These are phyloP conservation scores for Cutaneotrichosporon sp. DNA, from an alignment of 1,284 basidiomycete species.

Conservation along the genomic window DNA sequence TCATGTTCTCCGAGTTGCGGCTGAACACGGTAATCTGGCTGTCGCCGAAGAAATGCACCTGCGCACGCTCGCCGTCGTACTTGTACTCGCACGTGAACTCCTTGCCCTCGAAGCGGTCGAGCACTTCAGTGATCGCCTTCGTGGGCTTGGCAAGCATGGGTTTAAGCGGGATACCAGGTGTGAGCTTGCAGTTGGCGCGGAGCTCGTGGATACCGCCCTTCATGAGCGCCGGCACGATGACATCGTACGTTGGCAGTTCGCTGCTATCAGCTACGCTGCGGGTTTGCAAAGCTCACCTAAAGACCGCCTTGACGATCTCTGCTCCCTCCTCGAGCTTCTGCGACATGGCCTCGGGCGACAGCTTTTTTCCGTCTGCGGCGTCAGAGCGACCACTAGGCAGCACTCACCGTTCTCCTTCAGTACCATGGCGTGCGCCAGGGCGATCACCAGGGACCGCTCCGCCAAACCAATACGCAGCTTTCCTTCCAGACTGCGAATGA, in stretches of 20 bases:
- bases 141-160: conserved; percentile 99
- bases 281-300: conserved; percentile 58
- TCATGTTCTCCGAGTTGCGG: conserved; percentile 98
- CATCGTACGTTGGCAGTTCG: conserved; percentile 89
- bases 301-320: conserved; percentile 80
- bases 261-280: conserved; percentile 49
- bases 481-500: conserved; percentile 91
- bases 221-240: conserved; percentile 87
- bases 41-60: conserved; percentile 77
- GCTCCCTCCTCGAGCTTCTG: conserved; percentile 72
- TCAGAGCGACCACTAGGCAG: conserved; percentile 40
- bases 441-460: conserved; percentile 84
- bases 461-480: conserved; percentile 97
- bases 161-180: conserved; percentile 78
- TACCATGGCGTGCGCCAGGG: conserved; percentile 78
- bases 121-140: conserved; percentile 96
- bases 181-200: conserved; percentile 75
- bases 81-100: conserved; percentile 99
- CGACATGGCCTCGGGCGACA: conserved; percentile 68
- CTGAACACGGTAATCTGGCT: conserved; percentile 85
- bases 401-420: conserved; percentile 63
- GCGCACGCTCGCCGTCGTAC: conserved; percentile 97
- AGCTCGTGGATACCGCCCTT: conserved; percentile 70
- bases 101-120: conserved; percentile 94
- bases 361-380: conserved; percentile 58